Base-by-base conservation (phyloP, 1,284 basidiomycete species). In the Anthracocystis walkeri region DNA sequence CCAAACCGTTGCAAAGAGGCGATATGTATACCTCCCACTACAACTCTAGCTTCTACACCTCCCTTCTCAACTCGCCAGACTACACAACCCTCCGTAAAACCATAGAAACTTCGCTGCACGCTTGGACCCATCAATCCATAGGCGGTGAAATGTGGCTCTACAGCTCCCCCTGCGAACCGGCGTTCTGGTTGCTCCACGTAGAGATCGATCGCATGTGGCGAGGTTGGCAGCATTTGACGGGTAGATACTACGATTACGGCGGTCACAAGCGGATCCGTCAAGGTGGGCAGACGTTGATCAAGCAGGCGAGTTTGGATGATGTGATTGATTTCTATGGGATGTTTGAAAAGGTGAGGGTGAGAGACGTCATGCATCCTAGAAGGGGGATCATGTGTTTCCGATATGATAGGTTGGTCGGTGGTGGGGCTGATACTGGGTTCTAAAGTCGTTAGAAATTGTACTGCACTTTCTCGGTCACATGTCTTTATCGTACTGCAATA, bases 351-450 rank as follows among this genome's bases (percentile, higher is more conserved):
- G 56, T 75, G n/a, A 66, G 59, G 14, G 59, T 70, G 7, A 3
- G 50, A 11, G 72, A 75, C 20, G 66, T 75, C 16, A 75, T 75
- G 72, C 66, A 70, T 62, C 72, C 72, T 10, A 58, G 66, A 14
- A 44, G 51, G 14, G 72, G 72, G 7, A 75, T 75, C 59, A 42
- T 70, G 49, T 75, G 72, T 40, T 70, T 56, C n/a, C 29, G 53
- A 7, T 75, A 70, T 40, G 72, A 75, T 27, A 46, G 23, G 6
- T 38, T 75, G 10, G 20, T 61, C 18, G 48, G 49, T 31, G 57
- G 54, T 4, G 11, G 14, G 2, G 11, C 16, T 2, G 67, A 69
- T 29, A 46, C 35, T 11, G 52, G 14, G 18, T n/a, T 23, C 4
- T 52, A 18, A 31, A 8, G 21, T 18, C 16, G 25, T 5, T 29